phyloP scores from a whole-genome alignment of 2,329 filamentous ascomycete genomes.

The Plectosphaerella plurivora region DNA sequence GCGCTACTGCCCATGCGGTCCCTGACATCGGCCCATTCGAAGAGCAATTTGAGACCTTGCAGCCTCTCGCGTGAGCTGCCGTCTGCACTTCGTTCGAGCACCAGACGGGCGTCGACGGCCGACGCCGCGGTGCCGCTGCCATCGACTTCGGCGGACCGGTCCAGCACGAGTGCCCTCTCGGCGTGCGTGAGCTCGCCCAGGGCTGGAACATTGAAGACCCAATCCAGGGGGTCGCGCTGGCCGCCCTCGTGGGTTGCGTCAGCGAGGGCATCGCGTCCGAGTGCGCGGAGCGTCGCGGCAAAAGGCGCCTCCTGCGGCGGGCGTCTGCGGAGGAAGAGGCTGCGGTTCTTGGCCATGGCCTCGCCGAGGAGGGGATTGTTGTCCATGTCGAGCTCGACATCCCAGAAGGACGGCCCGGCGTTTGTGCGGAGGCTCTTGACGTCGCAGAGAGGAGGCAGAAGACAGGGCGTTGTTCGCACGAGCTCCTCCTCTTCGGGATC shows the following conservation, averaged over 20 bases:
- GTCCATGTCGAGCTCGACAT: constrained; percentile 70
- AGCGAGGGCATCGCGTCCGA: constrained; percentile 43
- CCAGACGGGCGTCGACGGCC: constrained; percentile 66
- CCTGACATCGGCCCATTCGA: constrained; percentile 51
- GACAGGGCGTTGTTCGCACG: constrained; percentile 50
- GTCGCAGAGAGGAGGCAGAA: constrained; percentile 60
- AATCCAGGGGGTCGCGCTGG: constrained; percentile 55
- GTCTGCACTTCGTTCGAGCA: constrained; percentile 51
- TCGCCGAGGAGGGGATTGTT: constrained; percentile 55
- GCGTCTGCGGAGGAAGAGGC: constrained; percentile 68
- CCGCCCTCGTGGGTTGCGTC: constrained; percentile 20
- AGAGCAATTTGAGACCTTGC: constrained; percentile 46
- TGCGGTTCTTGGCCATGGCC: constrained; percentile 66
- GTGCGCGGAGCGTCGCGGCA: constrained; percentile 66
- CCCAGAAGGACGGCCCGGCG: constrained; percentile 69
- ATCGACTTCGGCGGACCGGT: constrained; percentile 41
- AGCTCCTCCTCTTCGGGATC: constrained; percentile 16
- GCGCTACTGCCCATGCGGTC: constrained; percentile 20
- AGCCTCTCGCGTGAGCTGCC: constrained; percentile 35
- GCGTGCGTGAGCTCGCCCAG: constrained; percentile 55
- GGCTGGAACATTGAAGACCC: constrained; percentile 64
- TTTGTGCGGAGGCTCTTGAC: constrained; percentile 58
- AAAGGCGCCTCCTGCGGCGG: constrained; percentile 67
- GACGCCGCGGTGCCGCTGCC: constrained; percentile 34
- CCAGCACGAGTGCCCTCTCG: constrained; percentile 61